Evolutionary conservation across 208 protist genomes (phyloP).

Genomic region (Leishmania mexicana): DNA sequence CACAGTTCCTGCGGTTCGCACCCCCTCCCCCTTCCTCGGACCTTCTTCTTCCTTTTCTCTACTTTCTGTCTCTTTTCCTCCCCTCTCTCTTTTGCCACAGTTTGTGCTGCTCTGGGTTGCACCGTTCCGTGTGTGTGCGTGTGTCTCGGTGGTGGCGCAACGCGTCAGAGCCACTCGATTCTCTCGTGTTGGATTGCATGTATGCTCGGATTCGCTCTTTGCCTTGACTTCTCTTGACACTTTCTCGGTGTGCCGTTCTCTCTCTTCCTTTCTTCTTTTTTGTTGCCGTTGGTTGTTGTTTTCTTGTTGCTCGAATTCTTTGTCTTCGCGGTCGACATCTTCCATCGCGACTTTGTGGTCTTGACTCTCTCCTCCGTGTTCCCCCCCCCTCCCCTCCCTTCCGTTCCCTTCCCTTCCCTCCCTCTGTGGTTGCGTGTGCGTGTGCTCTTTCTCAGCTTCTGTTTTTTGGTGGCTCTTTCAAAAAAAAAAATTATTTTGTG

Average conservation of each 20-base stretch:
- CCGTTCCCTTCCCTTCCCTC: not conserved
- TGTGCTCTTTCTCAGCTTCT: not conserved
- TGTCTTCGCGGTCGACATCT: not conserved
- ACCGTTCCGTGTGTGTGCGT: slow-evolving; percentile 2
- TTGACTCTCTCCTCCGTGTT: not conserved
- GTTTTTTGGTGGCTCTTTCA: not conserved
- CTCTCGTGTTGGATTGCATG: not conserved
- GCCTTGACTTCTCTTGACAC: not conserved
- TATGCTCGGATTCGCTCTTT: not conserved
- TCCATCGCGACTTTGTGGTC: not conserved
- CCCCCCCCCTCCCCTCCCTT: not conserved
- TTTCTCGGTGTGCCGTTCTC: not conserved
- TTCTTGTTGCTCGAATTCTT: not conserved
- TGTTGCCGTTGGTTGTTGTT: not conserved
- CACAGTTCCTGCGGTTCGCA: not conserved
- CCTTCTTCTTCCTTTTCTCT: not conserved
- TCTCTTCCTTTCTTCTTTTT: not conserved
- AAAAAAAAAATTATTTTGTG: not conserved
- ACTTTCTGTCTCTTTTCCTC: not conserved
- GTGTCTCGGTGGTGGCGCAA: not conserved
- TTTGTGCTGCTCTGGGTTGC: not conserved
- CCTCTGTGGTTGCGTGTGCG: not conserved
- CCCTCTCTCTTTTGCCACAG: not conserved
- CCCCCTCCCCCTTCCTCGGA: not conserved
- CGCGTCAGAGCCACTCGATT: not conserved